A percentile compares a stretch with the other conserved stretches of the same genome.
Evolutionary conservation across 129 eudicot genomes (phyloP).

Genomic region (Cynara cardunculus): DNA sequence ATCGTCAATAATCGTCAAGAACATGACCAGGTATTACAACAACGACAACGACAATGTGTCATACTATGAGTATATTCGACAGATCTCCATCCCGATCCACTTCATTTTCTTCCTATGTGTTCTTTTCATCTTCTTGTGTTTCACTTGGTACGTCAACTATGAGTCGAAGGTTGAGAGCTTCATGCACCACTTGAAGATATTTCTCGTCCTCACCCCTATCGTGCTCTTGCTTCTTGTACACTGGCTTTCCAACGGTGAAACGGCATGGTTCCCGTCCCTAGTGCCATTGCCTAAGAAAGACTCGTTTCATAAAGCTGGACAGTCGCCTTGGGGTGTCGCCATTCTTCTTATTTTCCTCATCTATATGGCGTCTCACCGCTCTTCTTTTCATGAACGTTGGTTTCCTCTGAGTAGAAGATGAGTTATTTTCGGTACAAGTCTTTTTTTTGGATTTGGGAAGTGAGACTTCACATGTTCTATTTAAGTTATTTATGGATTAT

Average conservation of each 20-base stretch:
- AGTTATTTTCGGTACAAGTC: background rate
- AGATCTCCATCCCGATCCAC: slow-evolving; percentile 53
- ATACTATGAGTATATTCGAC: slow-evolving; percentile 52
- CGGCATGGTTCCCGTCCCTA: slow-evolving; percentile 23
- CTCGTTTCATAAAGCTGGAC: slow-evolving; percentile 60
- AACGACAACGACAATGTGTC: slow-evolving; percentile 29
- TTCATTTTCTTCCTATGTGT: slow-evolving; percentile 47
- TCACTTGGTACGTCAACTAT: slow-evolving; percentile 75
- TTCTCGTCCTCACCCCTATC: slow-evolving; percentile 47
- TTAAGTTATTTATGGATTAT: background rate
- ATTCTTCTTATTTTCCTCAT: slow-evolving; percentile 50
- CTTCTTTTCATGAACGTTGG: slow-evolving; percentile 59
- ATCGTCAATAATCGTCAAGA: background rate
- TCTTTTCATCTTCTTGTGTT: slow-evolving; percentile 40
- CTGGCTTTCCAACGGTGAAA: slow-evolving; percentile 45
- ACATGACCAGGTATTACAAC: slow-evolving; percentile 51
- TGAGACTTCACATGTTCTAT: background rate
- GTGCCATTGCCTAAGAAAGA: slow-evolving; percentile 54
- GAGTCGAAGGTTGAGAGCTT: slow-evolving; percentile 48
- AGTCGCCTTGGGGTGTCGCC: slow-evolving; percentile 71
- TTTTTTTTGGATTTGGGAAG: background rate
- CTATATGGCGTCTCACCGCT: slow-evolving; percentile 49
- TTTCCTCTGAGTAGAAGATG: slow-evolving; percentile 50
- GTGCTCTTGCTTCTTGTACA: slow-evolving; percentile 55
- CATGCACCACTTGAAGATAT: slow-evolving; percentile 44